Evolutionary conservation across 2,329 filamentous ascomycete species (phyloP), one percentile per base, ranked within the genome.

Genomic region (Calonectria ilicicola): DNA sequence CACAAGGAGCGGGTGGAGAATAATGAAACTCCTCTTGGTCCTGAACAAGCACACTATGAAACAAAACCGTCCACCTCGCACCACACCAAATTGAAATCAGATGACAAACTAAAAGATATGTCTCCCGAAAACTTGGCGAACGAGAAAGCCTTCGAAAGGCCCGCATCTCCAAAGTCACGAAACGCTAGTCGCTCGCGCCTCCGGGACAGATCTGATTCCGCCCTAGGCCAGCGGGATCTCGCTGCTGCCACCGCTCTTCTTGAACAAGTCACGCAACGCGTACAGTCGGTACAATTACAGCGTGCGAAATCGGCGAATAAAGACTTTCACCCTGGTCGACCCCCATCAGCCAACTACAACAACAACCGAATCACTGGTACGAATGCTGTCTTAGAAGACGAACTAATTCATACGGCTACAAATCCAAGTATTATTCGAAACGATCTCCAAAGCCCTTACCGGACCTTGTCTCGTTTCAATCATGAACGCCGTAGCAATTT

Each of bases 91-190:
- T 71, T 70, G 1, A 67, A 62, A 14, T 67, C 53, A 8, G 65
- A 68, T 12, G 60, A 46, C 7, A 53, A 38, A 15, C 70, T 58
- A 2, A 65, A 69, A 21, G 49, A 58, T 21, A 70, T 38, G 1
- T 38, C 46, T 7, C 56, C 72, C 17, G 27, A 40, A 40, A 27
- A 29, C 3, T 2, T 26, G 1, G 64, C 63, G 9, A 62, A 23
- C 2, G 51, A 65, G 10, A 27, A 40, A 3, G 27, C 23, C 6
- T 29, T 74, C 0, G 56, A 58, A 0, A 79, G 82, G 3, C 82
- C 82, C 0, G 67, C 76, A 0, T 84, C 83, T 0, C 80, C 84
- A 0, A 85, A 84, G 51, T 83, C 84, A 1, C 82, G 83, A 7
- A 83, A 84, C 42, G 80, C 82, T 3, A 86, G 84, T 26, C 77